Conservation (phyloP, 129 eudicot genomes). For the Pittosporum tobira region DNA sequence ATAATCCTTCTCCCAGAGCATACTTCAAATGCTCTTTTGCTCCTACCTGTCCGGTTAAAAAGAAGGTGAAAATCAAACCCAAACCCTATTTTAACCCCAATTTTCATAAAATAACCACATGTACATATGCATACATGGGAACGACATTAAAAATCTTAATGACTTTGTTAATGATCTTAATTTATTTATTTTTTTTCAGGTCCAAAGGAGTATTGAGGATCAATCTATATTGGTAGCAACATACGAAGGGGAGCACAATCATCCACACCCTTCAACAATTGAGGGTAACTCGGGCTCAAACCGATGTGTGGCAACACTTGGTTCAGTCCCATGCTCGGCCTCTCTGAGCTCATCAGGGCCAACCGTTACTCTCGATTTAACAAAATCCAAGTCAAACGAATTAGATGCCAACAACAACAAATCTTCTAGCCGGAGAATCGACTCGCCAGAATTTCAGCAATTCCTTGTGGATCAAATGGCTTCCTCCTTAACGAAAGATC, state of each 20-base stretch:
- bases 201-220: conserved; percentile 81
- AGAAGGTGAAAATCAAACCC: too few relatives aligned
- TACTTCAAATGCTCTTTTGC: conserved; percentile 94
- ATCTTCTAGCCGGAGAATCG: conserved; percentile 25
- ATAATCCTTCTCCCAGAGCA: conserved; percentile 95
- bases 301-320: conserved; percentile 24
- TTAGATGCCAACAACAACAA: conserved; percentile 13
- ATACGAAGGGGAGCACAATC: conserved; percentile 90
- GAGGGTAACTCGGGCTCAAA: conserved; percentile 31
- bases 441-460: conserved; percentile 56
- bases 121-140: too few relatives aligned
- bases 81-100: too few relatives aligned
- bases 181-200: conserved; percentile 34
- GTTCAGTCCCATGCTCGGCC: conserved; percentile 46
- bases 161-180: too few relatives aligned
- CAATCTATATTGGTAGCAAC: conserved; percentile 75
- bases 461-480: conserved; percentile 89
- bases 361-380: conserved; percentile 64
- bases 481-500: conserved; percentile 79
- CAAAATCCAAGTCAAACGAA: conserved; percentile 28
- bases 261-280: conserved; percentile 41
- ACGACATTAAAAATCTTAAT: too few relatives aligned
- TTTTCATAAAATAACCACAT: too few relatives aligned
- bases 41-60: conserved; percentile 83
- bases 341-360: conserved; percentile 42